Evolutionary conservation across 345 rosid genomes (phyloP).

Genomic region (Bretschneidera sinensis): DNA sequence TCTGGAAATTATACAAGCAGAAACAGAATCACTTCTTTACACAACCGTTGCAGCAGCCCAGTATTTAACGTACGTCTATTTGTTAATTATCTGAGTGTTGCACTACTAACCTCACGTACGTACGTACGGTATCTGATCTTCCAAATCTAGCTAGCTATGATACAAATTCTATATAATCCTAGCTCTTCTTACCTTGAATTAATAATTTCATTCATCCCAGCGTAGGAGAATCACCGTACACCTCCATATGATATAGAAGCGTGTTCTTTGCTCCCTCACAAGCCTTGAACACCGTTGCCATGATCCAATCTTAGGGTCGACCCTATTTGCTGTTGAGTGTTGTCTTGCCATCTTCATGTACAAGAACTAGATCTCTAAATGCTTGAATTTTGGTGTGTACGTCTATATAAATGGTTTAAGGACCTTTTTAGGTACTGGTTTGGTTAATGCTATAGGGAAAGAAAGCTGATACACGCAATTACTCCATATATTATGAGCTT

Average conservation of each 20-base stretch:
- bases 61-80: no score
- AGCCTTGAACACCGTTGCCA: constrained; percentile 51
- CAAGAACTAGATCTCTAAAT: constrained; percentile 10
- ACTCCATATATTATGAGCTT: no score
- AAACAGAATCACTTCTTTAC: no score
- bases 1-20: no score
- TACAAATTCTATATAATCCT: no score
- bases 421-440: no score
- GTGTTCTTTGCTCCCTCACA: constrained; percentile 53
- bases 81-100: no score
- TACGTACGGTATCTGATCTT: no score
- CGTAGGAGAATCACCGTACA: constrained; percentile 62
- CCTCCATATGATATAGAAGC: constrained; percentile 72
- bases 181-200: background rate
- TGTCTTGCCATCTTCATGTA: constrained; percentile 19
- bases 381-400: constrained; percentile 16
- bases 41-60: no score
- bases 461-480: constrained; percentile 16
- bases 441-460: no score
- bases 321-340: constrained; percentile 3
- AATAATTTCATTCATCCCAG: constrained; percentile 40
- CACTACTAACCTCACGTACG: no score
- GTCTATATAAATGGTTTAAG: constrained; percentile 18
- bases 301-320: constrained; percentile 31
- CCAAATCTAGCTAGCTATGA: no score